These are phyloP conservation scores for Auriscalpium microsporum DNA, from an alignment of 768 basidiomycete species.

Conservation along the genomic window DNA sequence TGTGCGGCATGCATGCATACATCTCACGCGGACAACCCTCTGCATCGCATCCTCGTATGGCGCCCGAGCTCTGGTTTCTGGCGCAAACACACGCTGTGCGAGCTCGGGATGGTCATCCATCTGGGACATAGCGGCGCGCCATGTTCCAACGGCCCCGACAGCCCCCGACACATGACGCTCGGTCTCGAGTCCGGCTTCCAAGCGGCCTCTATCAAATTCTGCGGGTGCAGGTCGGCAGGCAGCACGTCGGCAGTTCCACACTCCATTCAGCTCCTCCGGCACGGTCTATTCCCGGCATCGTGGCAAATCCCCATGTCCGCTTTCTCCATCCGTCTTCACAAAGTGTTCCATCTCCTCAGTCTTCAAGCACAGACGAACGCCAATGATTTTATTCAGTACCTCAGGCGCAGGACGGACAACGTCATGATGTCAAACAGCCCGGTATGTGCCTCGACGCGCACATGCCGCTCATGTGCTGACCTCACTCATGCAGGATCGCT, in stretches of 20 bases:
- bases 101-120: neutral
- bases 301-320: neutral
- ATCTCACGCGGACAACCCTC: neutral
- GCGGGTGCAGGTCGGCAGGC: neutral
- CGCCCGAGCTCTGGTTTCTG: neutral
- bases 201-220: neutral
- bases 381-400: neutral
- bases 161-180: neutral
- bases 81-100: neutral
- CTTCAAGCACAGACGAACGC: neutral
- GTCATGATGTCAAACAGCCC: neutral
- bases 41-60: neutral
- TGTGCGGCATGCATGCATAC: neutral
- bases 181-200: neutral
- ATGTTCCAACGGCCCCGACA: neutral
- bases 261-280: neutral
- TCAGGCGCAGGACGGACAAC: neutral
- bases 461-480: neutral
- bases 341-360: neutral
- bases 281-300: neutral
- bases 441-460: neutral
- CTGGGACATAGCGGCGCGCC: neutral
- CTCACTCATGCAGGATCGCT: neutral
- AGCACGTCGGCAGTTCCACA: neutral
- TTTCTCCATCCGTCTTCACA: neutral